Evolutionary conservation across 495 filamentous ascomycete species (phyloP).

Genomic region (Tetracladium marchalianum): DNA sequence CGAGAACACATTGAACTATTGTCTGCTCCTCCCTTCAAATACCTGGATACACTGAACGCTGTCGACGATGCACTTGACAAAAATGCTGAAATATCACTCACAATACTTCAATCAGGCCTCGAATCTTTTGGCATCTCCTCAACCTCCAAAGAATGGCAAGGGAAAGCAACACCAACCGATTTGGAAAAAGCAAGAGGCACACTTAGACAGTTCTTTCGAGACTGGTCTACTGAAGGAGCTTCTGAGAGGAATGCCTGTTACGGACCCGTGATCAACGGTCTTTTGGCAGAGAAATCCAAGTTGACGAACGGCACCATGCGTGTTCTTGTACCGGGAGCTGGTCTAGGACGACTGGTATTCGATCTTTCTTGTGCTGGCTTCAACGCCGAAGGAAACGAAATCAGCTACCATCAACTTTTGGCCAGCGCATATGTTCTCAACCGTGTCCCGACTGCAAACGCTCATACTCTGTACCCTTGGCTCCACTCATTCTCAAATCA

Average conservation of each 20-base stretch:
- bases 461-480: constrained; percentile 70
- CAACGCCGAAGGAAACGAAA: constrained; percentile 81
- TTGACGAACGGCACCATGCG: constrained; percentile 32
- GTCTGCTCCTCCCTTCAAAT: constrained; percentile 67
- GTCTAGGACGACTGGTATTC: constrained; percentile 77
- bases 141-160: constrained; percentile 41
- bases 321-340: constrained; percentile 83
- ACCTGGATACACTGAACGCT: constrained; percentile 61
- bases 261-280: constrained; percentile 47
- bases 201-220: constrained; percentile 85
- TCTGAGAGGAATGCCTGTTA: constrained; percentile 68
- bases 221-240: constrained; percentile 78
- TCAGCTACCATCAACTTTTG: constrained; percentile 86
- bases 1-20: constrained; percentile 72
- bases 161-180: constrained; percentile 55
- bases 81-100: constrained; percentile 74
- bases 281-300: constrained; percentile 12
- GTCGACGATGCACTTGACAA: constrained; percentile 83
- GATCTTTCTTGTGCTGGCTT: constrained; percentile 74
- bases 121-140: constrained; percentile 49
- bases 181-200: constrained; percentile 86
- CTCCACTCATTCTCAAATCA: constrained; percentile 76
- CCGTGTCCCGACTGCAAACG: constrained; percentile 27
- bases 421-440: constrained; percentile 85
- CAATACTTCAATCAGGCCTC: constrained; percentile 59